These are phyloP conservation scores for Pseudoperonospora humuli DNA, from an alignment of 352 stramenopile species.

Conservation along the genomic window DNA sequence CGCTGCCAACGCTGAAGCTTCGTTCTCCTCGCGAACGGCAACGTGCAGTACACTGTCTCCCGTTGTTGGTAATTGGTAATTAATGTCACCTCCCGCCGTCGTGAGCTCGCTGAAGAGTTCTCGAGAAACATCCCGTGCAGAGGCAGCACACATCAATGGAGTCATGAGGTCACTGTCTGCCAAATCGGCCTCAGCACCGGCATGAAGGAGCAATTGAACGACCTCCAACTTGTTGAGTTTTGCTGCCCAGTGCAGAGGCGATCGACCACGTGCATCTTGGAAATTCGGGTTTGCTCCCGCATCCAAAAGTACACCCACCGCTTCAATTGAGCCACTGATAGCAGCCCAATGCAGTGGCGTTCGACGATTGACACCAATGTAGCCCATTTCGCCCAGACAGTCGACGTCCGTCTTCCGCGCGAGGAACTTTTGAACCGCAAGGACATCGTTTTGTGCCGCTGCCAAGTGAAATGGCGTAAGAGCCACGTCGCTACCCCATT, in stretches of 20 bases:
- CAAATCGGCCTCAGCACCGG: constrained; percentile 34
- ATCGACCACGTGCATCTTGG: constrained; percentile 49
- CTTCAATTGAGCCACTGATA: constrained; percentile 48
- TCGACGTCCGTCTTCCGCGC: constrained; percentile 47
- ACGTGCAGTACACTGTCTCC: constrained; percentile 73
- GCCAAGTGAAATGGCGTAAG: constrained; percentile 72
- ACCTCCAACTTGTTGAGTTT: constrained; percentile 49
- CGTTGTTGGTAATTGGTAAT: constrained; percentile 47
- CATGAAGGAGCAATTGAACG: constrained; percentile 37
- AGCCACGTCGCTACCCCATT: constrained; percentile 72
- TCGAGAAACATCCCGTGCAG: constrained; percentile 24
- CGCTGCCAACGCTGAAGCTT: constrained; percentile 57
- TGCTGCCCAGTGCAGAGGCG: constrained; percentile 70
- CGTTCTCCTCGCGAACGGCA: constrained; percentile 56
- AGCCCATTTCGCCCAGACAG: constrained; percentile 75
- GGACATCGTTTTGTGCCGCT: constrained; percentile 49
- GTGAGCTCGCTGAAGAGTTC: constrained; percentile 55
- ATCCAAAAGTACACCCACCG: constrained; percentile 45
- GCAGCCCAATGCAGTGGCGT: constrained; percentile 73
- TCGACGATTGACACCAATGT: constrained; percentile 51
- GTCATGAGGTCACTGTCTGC: constrained; percentile 59
- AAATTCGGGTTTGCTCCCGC: constrained; percentile 49
- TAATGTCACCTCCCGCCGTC: constrained; percentile 53
- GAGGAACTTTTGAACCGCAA: constrained; percentile 52
- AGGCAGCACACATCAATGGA: constrained; percentile 59